Evolutionary conservation across 495 filamentous ascomycete species (phyloP), one percentile per base, ranked within the genome.

Genomic region (Stereocaulon alpinum): DNA sequence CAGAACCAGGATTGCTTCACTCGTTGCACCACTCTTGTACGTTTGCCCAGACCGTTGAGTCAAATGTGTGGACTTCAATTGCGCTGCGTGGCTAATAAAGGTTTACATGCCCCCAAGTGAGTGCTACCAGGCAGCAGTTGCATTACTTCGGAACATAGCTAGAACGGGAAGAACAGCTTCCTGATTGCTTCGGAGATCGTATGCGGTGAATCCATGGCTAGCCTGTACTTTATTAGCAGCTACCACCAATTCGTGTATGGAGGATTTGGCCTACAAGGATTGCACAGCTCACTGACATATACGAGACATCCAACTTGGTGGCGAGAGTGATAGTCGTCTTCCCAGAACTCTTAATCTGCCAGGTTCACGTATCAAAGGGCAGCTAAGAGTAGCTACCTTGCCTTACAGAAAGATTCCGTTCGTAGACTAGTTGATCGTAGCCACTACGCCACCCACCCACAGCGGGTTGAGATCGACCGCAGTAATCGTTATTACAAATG

Each of bases 381-480:
- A 29, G 14, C 15, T 10, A 14, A 22, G 14, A 17, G 42, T 6
- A 18, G 17, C n/a, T 15, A 5, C 2, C 11, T 14, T 15, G 58
- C 58, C 2, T 50, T 58, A 24, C 22, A 58, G 5, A 40, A 75
- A 74, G 27, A 76, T 47, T 34, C 65, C 66, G 34, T 72, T 68
- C 9, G 68, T 67, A 4, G 64, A 64, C 1, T 70, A 65, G 22
- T 65, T 71, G 18, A 66, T 70, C 11, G 77, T 72, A 6, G 81
- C 81, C 3, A 81, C 82, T 67, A 78, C 24, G 24, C 24, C 24
- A 24, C 24, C 24, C 24, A 24, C 24, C 24, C 24, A 88, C 0
- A 81, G 64, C 0, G 84, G 84, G 6, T 75, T 74, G 67, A 82
- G 74, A 4, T 63, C 65, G 0, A 69, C 63, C 0, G 68, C 68